A percentile compares a stretch with the other conserved stretches of the same genome.
Conservation (phyloP, 306 rosid genomes). For the Prunus campanulata region DNA sequence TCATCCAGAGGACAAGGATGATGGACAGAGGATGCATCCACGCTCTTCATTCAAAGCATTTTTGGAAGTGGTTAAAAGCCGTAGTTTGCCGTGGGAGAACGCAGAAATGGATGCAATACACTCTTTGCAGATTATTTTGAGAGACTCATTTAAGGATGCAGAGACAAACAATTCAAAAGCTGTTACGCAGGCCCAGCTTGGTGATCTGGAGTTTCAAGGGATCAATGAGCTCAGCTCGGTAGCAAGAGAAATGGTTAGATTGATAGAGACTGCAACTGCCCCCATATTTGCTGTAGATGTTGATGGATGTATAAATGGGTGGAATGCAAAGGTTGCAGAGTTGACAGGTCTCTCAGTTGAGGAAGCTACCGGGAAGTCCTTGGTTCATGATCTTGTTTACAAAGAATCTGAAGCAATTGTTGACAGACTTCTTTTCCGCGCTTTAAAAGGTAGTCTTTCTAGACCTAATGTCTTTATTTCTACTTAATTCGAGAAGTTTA, state of each 20-base stretch:
- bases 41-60: constrained; percentile 98
- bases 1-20: constrained; percentile 97
- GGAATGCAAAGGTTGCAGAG: constrained; percentile 94
- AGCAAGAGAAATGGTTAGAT: constrained; percentile 96
- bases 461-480: constrained; percentile 14
- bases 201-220: constrained; percentile 65
- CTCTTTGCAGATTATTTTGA: constrained; percentile 89
- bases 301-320: constrained; percentile 86
- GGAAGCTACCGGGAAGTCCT: constrained; percentile 92
- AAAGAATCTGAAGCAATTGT: constrained; percentile 75
- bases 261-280: constrained; percentile 98
- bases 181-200: constrained; percentile 49
- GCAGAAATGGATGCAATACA: constrained; percentile 98
- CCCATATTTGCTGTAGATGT: constrained; percentile 92
- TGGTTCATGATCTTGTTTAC: constrained; percentile 75
- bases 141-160: constrained; percentile 73
- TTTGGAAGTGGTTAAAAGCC: constrained; percentile 93
- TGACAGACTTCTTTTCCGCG: constrained; percentile 63
- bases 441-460: constrained; percentile 70
- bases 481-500: constrained; percentile 10
- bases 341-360: constrained; percentile 87
- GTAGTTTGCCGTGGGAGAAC: constrained; percentile 93
- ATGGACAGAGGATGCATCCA: constrained; percentile 96
- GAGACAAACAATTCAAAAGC: constrained; percentile 71
- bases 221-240: constrained; percentile 92